These are phyloP conservation scores for Fusarium luffae DNA, from an alignment of 2,329 filamentous ascomycete species.

Conservation along the genomic window DNA sequence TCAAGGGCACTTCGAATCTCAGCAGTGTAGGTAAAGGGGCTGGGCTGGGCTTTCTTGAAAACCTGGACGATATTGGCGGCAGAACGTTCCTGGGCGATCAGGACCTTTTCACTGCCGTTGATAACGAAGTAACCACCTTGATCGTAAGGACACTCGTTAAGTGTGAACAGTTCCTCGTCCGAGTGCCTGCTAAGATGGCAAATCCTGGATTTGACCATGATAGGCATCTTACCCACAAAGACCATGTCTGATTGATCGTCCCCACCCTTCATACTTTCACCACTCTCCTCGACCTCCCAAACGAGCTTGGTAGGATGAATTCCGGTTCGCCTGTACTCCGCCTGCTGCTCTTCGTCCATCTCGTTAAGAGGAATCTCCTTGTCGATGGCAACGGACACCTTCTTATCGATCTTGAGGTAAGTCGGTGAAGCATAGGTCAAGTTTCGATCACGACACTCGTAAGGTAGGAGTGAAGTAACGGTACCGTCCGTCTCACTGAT, in stretches of 20 bases:
- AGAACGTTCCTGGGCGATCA: conserved; percentile 97
- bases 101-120: conserved; percentile 97
- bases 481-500: conserved; percentile 94
- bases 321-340: conserved; percentile 64
- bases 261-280: conserved; percentile 64
- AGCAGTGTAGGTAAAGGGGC: conserved; percentile 90
- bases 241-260: conserved; percentile 74
- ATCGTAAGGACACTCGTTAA: conserved; percentile 98
- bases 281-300: conserved; percentile 70
- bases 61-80: conserved; percentile 99
- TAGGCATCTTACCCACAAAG: conserved; percentile 94
- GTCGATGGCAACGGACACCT: conserved; percentile 85
- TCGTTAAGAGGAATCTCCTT: conserved; percentile 73
- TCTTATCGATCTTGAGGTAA: conserved; percentile 88
- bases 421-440: conserved; percentile 94
- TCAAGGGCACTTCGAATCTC: conserved; percentile 97
- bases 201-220: conserved; percentile 98
- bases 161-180: conserved; percentile 86
- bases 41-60: conserved; percentile 96
- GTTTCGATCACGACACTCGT: conserved; percentile 95
- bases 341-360: conserved; percentile 72
- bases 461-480: conserved; percentile 85
- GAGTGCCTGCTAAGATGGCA: conserved; percentile 87
- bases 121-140: conserved; percentile 99
- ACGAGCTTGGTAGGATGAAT: conserved; percentile 68